Conservation (phyloP, 2,329 filamentous ascomycete genomes). For the Ascochyta rabiei region DNA sequence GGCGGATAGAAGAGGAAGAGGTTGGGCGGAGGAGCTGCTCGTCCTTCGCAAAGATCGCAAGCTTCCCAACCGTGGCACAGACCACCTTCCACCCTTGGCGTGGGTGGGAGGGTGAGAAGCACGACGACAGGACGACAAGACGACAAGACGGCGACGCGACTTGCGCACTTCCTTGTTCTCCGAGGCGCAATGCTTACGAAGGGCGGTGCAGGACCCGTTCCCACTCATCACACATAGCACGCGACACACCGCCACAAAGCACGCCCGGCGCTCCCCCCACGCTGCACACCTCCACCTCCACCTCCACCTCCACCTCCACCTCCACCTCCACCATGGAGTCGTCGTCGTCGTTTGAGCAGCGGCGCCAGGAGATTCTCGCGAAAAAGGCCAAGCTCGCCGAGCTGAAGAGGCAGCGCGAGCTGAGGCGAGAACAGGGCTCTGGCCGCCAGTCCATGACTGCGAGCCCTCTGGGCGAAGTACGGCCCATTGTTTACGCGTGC, state of each 20-base stretch:
- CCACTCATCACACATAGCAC: neutral
- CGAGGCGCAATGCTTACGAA: slow-evolving; percentile 12
- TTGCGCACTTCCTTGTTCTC: neutral
- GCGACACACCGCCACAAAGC: neutral
- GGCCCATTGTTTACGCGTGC: neutral
- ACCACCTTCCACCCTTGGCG: slow-evolving; percentile 29
- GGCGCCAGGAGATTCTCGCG: slow-evolving; percentile 92
- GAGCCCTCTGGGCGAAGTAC: slow-evolving; percentile 73
- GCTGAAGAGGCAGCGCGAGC: slow-evolving; percentile 88
- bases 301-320: slow-evolving; percentile 20
- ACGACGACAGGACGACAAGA: neutral
- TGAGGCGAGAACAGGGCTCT: slow-evolving; percentile 75
- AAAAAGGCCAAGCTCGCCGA: slow-evolving; percentile 98
- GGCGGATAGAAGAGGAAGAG: slow-evolving; percentile 30
- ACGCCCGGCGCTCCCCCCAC: neutral
- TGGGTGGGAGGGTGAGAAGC: slow-evolving; percentile 15
- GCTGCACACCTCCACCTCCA: slow-evolving; percentile 5
- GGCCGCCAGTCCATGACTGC: slow-evolving; percentile 68
- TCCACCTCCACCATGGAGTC: slow-evolving; percentile 37
- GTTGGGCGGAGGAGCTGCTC: slow-evolving; percentile 29
- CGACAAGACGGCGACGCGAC: slow-evolving; percentile 1
- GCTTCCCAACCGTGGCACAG: slow-evolving; percentile 7
- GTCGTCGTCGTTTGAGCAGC: slow-evolving; percentile 73
- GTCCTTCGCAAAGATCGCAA: slow-evolving; percentile 31
- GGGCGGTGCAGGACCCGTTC: slow-evolving; percentile 10